These are phyloP conservation scores for Lachancea cidri DNA, from an alignment of 805 yeast genomes.

Conservation along the genomic window DNA sequence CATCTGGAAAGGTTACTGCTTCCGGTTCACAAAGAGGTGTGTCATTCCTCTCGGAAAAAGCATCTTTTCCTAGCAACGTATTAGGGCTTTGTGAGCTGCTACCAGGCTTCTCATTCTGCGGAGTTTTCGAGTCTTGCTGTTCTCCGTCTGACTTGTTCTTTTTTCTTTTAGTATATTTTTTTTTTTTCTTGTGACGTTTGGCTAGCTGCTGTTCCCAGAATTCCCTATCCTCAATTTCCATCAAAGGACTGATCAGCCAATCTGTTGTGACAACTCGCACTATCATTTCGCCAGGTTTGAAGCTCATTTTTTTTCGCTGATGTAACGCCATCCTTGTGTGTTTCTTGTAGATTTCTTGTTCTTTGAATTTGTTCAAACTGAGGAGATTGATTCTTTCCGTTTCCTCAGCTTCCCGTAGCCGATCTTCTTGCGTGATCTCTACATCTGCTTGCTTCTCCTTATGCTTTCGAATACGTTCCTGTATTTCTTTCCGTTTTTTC, in stretches of 20 bases:
- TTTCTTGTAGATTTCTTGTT: conserved; percentile 78
- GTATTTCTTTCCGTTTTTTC: conserved; percentile 43
- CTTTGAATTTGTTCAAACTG: conserved; percentile 71
- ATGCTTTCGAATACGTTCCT: conserved; percentile 42
- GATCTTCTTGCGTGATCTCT: conserved; percentile 39
- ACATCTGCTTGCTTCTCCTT: conserved; percentile 40
- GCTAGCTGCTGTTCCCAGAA: conserved; percentile 37
- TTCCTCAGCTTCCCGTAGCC: conserved; percentile 69
- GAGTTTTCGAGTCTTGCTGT: neutral
- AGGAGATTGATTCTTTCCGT: conserved; percentile 75
- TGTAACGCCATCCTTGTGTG: conserved; percentile 70
- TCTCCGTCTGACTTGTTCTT: conserved; percentile 33
- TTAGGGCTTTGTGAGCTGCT: neutral
- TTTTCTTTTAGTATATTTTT: conserved; percentile 40
- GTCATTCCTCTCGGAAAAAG: no score
- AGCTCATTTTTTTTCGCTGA: conserved; percentile 55
- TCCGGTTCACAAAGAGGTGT: no score
- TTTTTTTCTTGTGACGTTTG: conserved; percentile 39
- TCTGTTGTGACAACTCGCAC: conserved; percentile 18
- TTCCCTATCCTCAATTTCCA: conserved; percentile 51
- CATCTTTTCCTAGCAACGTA: no score
- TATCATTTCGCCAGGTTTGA: conserved; percentile 43
- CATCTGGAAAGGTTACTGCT: no score
- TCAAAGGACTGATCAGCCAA: conserved; percentile 51
- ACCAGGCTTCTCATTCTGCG: neutral